Percentiles rank a stretch among this genome's conserved stretches.
phyloP scores from a whole-genome alignment of 768 basidiomycete genomes.

The Rhodotorula paludigena region DNA sequence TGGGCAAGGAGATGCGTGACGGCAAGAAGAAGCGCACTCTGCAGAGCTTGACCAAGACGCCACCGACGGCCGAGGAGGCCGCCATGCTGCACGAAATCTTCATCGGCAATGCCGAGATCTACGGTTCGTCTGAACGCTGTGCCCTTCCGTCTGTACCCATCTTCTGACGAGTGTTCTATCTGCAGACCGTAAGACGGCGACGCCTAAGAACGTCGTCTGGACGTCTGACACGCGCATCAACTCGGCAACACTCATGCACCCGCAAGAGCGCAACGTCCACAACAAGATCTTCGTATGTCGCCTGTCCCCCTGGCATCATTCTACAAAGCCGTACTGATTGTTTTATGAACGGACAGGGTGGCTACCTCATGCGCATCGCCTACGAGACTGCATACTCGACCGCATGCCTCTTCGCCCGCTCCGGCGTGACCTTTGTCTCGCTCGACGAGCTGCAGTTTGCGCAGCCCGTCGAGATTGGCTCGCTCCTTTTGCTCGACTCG shows the following conservation, averaged over 20 bases:
- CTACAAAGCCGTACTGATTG: not conserved
- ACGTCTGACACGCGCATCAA: slow-evolving; percentile 27
- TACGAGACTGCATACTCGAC: slow-evolving; percentile 41
- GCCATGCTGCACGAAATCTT: slow-evolving; percentile 29
- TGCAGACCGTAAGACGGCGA: slow-evolving; percentile 15
- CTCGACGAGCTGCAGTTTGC: slow-evolving; percentile 41
- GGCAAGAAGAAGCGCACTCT: slow-evolving; percentile 28
- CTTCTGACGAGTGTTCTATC: not conserved
- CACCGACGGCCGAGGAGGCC: slow-evolving; percentile 31
- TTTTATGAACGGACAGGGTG: slow-evolving; percentile 1
- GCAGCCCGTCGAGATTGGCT: slow-evolving; percentile 41
- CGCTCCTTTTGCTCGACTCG: slow-evolving; percentile 37
- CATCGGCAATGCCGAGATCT: slow-evolving; percentile 10
- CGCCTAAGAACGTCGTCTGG: slow-evolving; percentile 23
- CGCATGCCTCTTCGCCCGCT: slow-evolving; percentile 36
- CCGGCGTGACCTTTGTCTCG: slow-evolving; percentile 39
- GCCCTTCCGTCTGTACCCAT: not conserved
- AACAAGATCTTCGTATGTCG: slow-evolving; percentile 2
- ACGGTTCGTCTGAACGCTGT: not conserved
- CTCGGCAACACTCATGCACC: slow-evolving; percentile 27
- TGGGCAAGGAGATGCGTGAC: slow-evolving; percentile 40
- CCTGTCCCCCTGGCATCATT: not conserved
- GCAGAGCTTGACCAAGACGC: slow-evolving; percentile 21
- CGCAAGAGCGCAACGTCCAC: slow-evolving; percentile 35
- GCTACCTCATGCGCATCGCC: slow-evolving; percentile 40